A percentile compares a stretch with the other conserved stretches of the same genome.
These are phyloP conservation scores for Candida parachauliodes DNA, from an alignment of 805 yeast genomes.

Conservation along the genomic window DNA sequence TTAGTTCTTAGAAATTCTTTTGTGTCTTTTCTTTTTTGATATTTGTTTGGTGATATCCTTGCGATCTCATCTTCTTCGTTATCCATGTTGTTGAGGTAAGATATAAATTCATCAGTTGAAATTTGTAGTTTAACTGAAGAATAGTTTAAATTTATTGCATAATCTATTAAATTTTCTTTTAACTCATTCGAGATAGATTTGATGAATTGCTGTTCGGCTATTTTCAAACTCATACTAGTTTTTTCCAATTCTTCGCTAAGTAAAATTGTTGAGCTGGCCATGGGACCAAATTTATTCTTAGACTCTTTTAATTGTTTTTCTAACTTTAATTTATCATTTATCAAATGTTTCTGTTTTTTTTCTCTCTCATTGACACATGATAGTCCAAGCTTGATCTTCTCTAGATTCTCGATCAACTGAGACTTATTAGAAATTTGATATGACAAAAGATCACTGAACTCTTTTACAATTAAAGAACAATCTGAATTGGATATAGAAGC, in stretches of 20 bases:
- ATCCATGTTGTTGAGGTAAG: background rate
- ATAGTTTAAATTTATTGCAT: conserved; percentile 30
- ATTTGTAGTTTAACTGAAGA: conserved; percentile 22
- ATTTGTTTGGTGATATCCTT: conserved; percentile 9
- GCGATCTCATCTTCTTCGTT: conserved; percentile 3
- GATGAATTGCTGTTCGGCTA: conserved; percentile 49
- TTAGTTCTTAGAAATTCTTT: too few relatives aligned
- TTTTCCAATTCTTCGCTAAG: conserved; percentile 52
- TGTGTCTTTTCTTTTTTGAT: conserved; percentile 3
- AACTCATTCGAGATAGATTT: conserved; percentile 45
- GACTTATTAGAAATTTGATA: conserved; percentile 34
- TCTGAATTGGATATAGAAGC: conserved; percentile 35
- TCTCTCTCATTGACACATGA: conserved; percentile 49
- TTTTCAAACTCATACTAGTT: conserved; percentile 45
- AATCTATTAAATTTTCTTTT: conserved; percentile 44
- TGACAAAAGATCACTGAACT: conserved; percentile 36
- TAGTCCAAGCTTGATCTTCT: conserved; percentile 40
- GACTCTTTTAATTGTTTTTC: conserved; percentile 36
- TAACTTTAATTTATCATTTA: conserved; percentile 32
- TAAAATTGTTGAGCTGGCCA: conserved; percentile 40
- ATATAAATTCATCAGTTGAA: conserved; percentile 16
- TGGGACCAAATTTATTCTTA: conserved; percentile 44
- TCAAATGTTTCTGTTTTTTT: conserved; percentile 40
- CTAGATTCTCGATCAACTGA: conserved; percentile 40
- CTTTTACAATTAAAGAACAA: conserved; percentile 35